A percentile compares a stretch with the other conserved stretches of the same genome.
Conservation (phyloP, 2,329 filamentous ascomycete genomes). For the Coniosporium tulheliwenetii region DNA sequence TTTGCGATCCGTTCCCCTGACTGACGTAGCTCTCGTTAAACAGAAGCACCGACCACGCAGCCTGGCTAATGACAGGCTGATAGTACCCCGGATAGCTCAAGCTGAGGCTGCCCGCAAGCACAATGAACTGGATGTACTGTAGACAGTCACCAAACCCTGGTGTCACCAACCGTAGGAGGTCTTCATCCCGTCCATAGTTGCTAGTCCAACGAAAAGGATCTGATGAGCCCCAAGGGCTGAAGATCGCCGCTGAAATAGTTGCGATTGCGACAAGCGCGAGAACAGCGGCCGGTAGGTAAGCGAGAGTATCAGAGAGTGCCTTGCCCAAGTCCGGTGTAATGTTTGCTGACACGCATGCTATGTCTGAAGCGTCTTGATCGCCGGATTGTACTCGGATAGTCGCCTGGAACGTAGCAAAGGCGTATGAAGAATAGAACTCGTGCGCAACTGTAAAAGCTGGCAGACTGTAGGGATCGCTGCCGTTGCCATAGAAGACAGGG, state of each 20-base stretch:
- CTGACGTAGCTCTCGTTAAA: conserved; percentile 86
- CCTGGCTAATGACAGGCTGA: conserved; percentile 78
- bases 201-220: conserved; percentile 94
- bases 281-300: conserved; percentile 63
- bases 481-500: conserved; percentile 51
- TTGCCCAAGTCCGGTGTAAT: conserved; percentile 71
- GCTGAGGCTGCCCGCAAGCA: conserved; percentile 72
- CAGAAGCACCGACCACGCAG: conserved; percentile 76
- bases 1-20: conserved; percentile 46
- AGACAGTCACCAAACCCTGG: conserved; percentile 94
- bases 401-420: conserved; percentile 67
- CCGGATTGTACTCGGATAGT: conserved; percentile 64
- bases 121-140: conserved; percentile 90
- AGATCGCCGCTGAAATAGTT: conserved; percentile 70
- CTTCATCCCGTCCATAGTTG: conserved; percentile 89
- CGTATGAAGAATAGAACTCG: conserved; percentile 66
- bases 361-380: conserved; percentile 42
- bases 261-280: conserved; percentile 68
- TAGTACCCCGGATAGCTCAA: conserved; percentile 89
- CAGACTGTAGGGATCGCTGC: conserved; percentile 36
- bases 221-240: conserved; percentile 83
- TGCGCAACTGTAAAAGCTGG: conserved; percentile 61
- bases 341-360: conserved; percentile 69
- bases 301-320: conserved; percentile 50
- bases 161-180: conserved; percentile 80